Conservation (phyloP, 257 asterid species). For the Nicotiana undulata region DNA sequence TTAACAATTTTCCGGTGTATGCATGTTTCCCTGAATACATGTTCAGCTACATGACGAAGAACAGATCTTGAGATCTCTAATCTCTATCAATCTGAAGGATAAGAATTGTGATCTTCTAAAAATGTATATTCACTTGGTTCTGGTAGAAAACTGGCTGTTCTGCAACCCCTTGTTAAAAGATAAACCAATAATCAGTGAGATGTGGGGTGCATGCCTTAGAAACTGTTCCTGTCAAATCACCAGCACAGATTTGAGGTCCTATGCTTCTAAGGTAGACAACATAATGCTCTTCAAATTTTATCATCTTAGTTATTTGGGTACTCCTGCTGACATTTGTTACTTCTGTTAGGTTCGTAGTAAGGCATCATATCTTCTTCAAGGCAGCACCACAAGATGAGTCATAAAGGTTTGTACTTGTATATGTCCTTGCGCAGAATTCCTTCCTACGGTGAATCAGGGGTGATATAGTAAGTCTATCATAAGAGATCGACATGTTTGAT, state of each 20-base stretch:
- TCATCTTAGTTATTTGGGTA: background rate
- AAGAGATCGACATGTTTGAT: background rate
- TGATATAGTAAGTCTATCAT: background rate
- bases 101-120: slow-evolving; percentile 62
- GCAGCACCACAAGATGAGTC: slow-evolving; percentile 38
- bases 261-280: slow-evolving; percentile 65
- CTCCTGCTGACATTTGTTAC: background rate
- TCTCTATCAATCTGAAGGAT: slow-evolving; percentile 57
- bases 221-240: slow-evolving; percentile 67
- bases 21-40: background rate
- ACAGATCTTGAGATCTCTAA: slow-evolving; percentile 46
- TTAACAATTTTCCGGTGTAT: background rate
- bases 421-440: background rate
- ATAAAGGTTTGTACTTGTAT: background rate
- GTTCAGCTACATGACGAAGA: slow-evolving; percentile 52
- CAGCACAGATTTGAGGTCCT: slow-evolving; percentile 74
- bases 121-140: slow-evolving; percentile 57
- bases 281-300: background rate
- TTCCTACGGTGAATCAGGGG: background rate
- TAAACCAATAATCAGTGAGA: slow-evolving; percentile 29
- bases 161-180: slow-evolving; percentile 36
- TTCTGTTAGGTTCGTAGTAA: slow-evolving; percentile 75
- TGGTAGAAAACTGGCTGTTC: slow-evolving; percentile 73
- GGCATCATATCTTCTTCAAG: slow-evolving; percentile 91
- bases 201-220: slow-evolving; percentile 66